A percentile compares a stretch with the other conserved stretches of the same genome.
These are phyloP conservation scores for Coemansia sp. DNA, from an alignment of 192 early-diverging fungal species.

Conservation along the genomic window DNA sequence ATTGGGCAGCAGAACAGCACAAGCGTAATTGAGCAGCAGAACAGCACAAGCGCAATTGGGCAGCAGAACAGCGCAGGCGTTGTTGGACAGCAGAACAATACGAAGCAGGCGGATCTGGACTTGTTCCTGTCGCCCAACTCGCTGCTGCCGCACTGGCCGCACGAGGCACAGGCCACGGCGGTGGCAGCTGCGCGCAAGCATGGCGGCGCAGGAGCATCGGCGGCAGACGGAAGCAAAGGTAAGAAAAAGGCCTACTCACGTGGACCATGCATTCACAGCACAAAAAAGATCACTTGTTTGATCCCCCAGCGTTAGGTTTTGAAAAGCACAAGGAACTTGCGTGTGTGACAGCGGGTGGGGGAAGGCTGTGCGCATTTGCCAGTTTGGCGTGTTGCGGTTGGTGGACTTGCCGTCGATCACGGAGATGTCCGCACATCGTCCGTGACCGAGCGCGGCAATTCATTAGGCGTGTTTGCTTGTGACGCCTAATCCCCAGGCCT, in stretches of 20 bases:
- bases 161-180: conserved; percentile 11
- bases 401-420: conserved; percentile 25
- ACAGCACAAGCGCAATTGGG: not conserved
- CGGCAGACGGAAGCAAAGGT: conserved; percentile 8
- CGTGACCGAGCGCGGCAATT: not conserved
- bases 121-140: conserved; percentile 39
- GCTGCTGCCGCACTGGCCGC: conserved; percentile 44
- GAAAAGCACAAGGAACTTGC: conserved; percentile 1
- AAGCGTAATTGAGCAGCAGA: not conserved
- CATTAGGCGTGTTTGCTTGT: not conserved
- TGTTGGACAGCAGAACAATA: not conserved
- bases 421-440: conserved; percentile 1
- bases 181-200: not conserved
- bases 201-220: not conserved
- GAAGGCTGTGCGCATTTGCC: not conserved
- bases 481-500: no score
- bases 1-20: conserved; percentile 2
- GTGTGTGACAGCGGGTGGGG: conserved; percentile 1
- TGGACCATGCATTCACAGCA: not conserved
- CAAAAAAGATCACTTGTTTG: no score
- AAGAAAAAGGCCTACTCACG: conserved; percentile 1
- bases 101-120: conserved; percentile 15
- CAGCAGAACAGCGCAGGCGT: not conserved
- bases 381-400: conserved; percentile 8
- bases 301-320: no score